Evolutionary conservation across 1,284 basidiomycete species (phyloP), one percentile per base, ranked within the genome.

Genomic region (Pyrrhoderma noxium): DNA sequence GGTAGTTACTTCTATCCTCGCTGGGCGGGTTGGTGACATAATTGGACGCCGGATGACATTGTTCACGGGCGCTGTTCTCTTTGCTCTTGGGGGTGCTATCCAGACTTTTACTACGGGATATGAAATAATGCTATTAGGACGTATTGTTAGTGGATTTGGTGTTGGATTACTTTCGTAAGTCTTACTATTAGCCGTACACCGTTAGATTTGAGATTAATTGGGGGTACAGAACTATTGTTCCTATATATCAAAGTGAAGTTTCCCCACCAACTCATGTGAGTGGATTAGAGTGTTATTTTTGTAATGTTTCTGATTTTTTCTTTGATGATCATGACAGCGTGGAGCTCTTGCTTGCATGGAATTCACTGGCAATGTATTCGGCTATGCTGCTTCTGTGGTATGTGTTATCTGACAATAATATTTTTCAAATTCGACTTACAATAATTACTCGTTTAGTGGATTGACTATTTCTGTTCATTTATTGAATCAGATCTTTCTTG

Each of bases 161-260:
- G 95, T 99, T 11, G 95, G 94, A n/a, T 75, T 97, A 58, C 73
- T 98, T 46, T 91, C 87, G 89, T 91, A 63, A 61, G 87, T 75
- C 19, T 25, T 21, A 41, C 37, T 40, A 21, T 23, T 48, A 9
- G 36, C 11, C 43, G 23, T 31, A 39, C 34, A 5, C 9, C 16
- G 41, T n/a, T 37, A 45, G 25, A 41, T 51, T 21, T 49, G 27
- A 23, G 23, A 9, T 43, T 49, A 25, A 51, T 50, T 51, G 35
- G 46, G 19, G 51, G 5, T 25, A 37, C 61, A 91, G 91, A 51
- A 97, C 94, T 55, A 93, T 97, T 57, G 95, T 98, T 21, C 95
- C 95, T 8, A 96, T 97, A 56, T 99, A 97, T 66, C 95, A 97
- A 70, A 91, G 89, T 60, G 95, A 98, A 71, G 93, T 98, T 46